A percentile compares a stretch with the other conserved stretches of the same genome.
Conservation (phyloP, 495 filamentous ascomycete genomes). For the Jackrogersella minutella region DNA sequence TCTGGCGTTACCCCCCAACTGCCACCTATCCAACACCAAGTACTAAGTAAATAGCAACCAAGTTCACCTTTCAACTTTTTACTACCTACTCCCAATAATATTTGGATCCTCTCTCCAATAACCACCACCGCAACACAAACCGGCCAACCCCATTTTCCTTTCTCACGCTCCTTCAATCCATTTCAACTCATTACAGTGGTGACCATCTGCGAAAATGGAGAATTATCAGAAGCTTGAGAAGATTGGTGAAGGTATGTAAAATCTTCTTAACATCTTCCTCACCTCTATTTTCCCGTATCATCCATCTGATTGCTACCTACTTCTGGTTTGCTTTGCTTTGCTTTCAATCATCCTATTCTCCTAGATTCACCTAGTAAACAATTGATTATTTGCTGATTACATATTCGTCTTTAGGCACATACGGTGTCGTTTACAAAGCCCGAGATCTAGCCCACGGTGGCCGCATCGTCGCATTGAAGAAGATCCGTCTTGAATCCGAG, state of each 20-base stretch:
- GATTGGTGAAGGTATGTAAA: constrained; percentile 88
- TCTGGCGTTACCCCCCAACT: constrained; percentile 29
- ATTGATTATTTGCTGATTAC: constrained; percentile 4
- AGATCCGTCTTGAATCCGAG: constrained; percentile 97
- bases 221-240: constrained; percentile 99
- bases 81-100: too few species aligned
- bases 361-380: neutral
- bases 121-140: neutral
- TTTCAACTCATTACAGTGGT: constrained; percentile 10
- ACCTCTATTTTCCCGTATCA: neutral
- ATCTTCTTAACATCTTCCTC: neutral
- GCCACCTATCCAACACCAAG: constrained; percentile 10
- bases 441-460: constrained; percentile 78
- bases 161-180: constrained; percentile 20
- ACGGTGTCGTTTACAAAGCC: constrained; percentile 93
- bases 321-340: neutral
- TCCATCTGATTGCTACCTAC: constrained; percentile 2
- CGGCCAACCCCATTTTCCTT: constrained; percentile 10
- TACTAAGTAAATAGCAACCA: constrained; percentile 35
- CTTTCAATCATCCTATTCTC: neutral
- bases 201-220: constrained; percentile 70
- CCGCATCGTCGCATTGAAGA: constrained; percentile 93
- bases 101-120: constrained; percentile 8
- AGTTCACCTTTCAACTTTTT: constrained; percentile 8
- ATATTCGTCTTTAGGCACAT: constrained; percentile 68